Base-by-base conservation (phyloP, 2,329 filamentous ascomycete species). In the Bipolaris cookei region DNA sequence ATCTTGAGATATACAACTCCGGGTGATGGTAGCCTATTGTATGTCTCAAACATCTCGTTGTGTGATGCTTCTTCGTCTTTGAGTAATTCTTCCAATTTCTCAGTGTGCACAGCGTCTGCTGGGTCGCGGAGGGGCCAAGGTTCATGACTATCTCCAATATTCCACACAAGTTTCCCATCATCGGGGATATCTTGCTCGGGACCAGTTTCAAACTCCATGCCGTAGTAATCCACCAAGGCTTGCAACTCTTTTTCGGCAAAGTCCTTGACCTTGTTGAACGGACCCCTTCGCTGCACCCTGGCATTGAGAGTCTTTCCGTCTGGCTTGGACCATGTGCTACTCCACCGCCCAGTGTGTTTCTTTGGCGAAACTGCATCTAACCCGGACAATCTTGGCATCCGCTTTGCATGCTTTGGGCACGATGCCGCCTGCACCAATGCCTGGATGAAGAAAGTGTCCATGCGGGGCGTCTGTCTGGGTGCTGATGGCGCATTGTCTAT, bases 381-480 rank as follows among this genome's bases (percentile, higher is more conserved):
- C 10, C 35, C 32, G 16, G 54, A 62, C 37, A 63, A 62, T 4
- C 64, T 67, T 6, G 66, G 65, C 14, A 65, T 68, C 45, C 72
- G 76, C 64, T 74, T 76, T 21, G 78, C 75, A 67, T 85, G 84
- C 46, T 79, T 72, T 58, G 73, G 75, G 68, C 84, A 86, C 45
- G 80, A 79, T 39, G 79, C 79, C 47, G 84, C 84, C 62, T 80
- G 75, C 56, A 83, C 80, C 63, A 86, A 71, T 41, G 82, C 82
- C 59, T 77, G 74, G 61, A 86, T 80, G 72, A 86, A 85, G 61
- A 83, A 65, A 63, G 81, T 80, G 64, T 82, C 81, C 73, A 83
- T 75, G 56, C 70, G 75, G 41, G 46, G 41, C 20, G 21, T 37
- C 5, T 28, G 43, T 30, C 38, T 35, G 6, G n/a, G 21, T n/a